Percentiles rank a stretch among this genome's conserved stretches.
Evolutionary conservation across 768 basidiomycete genomes (phyloP).

Genomic region (Mycena rosella): DNA sequence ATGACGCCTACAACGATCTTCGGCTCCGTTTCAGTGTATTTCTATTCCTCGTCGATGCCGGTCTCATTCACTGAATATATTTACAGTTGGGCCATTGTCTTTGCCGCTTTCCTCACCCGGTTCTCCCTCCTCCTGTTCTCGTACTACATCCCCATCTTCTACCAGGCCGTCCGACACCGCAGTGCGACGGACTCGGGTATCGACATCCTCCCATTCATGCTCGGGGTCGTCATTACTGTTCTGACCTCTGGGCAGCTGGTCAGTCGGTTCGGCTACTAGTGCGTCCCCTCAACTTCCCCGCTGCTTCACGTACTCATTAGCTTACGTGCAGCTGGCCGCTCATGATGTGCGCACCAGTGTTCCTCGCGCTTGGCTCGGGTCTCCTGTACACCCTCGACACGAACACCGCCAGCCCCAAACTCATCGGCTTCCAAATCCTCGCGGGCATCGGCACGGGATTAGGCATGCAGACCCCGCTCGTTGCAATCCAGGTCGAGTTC

Average conservation of each 20-base stretch:
- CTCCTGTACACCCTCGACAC: constrained; percentile 20
- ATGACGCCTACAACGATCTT: constrained; percentile 19
- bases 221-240: constrained; percentile 3
- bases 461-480: constrained; percentile 23
- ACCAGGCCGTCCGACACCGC: constrained; percentile 16
- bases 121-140: constrained; percentile 17
- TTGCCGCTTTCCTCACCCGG: constrained; percentile 19
- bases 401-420: neutral
- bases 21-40: constrained; percentile 17
- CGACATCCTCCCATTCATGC: constrained; percentile 29
- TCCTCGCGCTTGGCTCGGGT: constrained; percentile 28
- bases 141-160: constrained; percentile 32
- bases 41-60: no score
- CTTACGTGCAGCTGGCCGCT: constrained; percentile 15
- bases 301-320: no score
- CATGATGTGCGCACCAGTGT: constrained; percentile 12
- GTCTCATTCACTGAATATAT: no score
- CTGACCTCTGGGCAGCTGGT: constrained; percentile 9
- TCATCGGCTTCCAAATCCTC: constrained; percentile 24
- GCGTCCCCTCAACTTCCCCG: constrained; percentile 5
- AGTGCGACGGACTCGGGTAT: constrained; percentile 29
- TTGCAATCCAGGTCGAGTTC: constrained; percentile 35
- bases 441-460: constrained; percentile 18
- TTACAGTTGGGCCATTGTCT: constrained; percentile 15
- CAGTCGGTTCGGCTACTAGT: constrained; percentile 20